A percentile compares a stretch with the other conserved stretches of the same genome.
Conservation (phyloP, 2,329 filamentous ascomycete genomes). For the Cladosporium austrohemisphaericum region DNA sequence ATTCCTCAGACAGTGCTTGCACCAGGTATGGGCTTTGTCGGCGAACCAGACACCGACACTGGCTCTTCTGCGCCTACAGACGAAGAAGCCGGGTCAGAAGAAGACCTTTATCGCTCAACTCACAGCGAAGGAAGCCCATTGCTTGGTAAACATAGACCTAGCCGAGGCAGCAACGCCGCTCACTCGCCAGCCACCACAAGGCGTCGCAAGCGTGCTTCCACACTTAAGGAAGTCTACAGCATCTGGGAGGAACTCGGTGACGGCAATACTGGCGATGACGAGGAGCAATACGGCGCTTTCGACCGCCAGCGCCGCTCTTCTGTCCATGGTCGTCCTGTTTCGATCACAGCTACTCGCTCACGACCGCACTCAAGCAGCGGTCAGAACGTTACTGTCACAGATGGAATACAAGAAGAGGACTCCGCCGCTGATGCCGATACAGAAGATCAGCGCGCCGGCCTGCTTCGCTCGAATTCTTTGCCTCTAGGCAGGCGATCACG, state of each 20-base stretch:
- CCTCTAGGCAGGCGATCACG: constrained; percentile 2
- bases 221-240: constrained; percentile 30
- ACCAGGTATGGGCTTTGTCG: constrained; percentile 66
- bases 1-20: constrained; percentile 65
- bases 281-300: constrained; percentile 24
- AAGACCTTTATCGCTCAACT: constrained; percentile 16
- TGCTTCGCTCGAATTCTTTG: neutral
- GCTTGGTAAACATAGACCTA: constrained; percentile 12
- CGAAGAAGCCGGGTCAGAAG: constrained; percentile 25
- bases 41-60: constrained; percentile 29
- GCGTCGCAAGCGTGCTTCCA: constrained; percentile 30
- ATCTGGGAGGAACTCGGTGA: constrained; percentile 34
- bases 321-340: constrained; percentile 14
- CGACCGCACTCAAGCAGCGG: constrained; percentile 21
- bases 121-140: constrained; percentile 23
- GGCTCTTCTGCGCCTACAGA: constrained; percentile 23
- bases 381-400: neutral
- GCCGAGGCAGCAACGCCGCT: constrained; percentile 3
- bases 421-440: constrained; percentile 2
- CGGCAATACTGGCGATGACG: constrained; percentile 17
- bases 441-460: constrained; percentile 8
- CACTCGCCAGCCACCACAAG: constrained; percentile 19
- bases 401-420: neutral
- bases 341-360: constrained; percentile 15
- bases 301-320: constrained; percentile 4